Percentiles rank a stretch among this genome's conserved stretches.
Evolutionary conservation across 2,329 filamentous ascomycete genomes (phyloP).

Genomic region (Cladophialophora carrionii): DNA sequence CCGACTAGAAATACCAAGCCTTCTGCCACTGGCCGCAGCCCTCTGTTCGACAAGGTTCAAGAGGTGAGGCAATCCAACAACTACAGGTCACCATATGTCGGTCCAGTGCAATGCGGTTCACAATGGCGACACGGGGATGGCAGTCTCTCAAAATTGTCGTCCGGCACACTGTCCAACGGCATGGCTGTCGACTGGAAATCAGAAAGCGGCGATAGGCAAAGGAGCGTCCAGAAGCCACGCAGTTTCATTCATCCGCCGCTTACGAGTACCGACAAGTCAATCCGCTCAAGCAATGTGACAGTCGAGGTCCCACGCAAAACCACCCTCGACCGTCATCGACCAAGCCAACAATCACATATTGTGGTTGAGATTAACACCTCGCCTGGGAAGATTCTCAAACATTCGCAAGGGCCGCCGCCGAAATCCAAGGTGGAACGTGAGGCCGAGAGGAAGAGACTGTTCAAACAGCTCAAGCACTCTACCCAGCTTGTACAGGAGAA

Average conservation of each 20-base stretch:
- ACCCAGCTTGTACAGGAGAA: conserved; percentile 17
- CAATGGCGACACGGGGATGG: not conserved
- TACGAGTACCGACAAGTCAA: not conserved
- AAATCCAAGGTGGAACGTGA: conserved; percentile 11
- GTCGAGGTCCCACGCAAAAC: not conserved
- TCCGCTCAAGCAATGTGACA: not conserved
- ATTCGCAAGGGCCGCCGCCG: conserved; percentile 8
- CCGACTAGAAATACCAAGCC: not conserved
- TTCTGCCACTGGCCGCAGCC: not conserved
- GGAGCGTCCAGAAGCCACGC: not conserved
- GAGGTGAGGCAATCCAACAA: not conserved
- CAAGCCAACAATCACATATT: conserved; percentile 12
- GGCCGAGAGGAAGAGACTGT: conserved; percentile 19
- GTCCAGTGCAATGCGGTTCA: not conserved
- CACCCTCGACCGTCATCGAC: not conserved
- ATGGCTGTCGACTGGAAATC: not conserved
- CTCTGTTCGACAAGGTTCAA: not conserved
- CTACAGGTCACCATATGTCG: not conserved
- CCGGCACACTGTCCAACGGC: not conserved
- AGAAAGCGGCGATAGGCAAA: not conserved
- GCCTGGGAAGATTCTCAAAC: conserved; percentile 10
- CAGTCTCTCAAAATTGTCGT: not conserved
- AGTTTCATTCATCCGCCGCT: not conserved
- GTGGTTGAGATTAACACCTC: conserved; percentile 8
- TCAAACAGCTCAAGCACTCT: conserved; percentile 27